phyloP scores from a whole-genome alignment of 129 eudicot species.

The Ambrosia artemisiifolia region DNA sequence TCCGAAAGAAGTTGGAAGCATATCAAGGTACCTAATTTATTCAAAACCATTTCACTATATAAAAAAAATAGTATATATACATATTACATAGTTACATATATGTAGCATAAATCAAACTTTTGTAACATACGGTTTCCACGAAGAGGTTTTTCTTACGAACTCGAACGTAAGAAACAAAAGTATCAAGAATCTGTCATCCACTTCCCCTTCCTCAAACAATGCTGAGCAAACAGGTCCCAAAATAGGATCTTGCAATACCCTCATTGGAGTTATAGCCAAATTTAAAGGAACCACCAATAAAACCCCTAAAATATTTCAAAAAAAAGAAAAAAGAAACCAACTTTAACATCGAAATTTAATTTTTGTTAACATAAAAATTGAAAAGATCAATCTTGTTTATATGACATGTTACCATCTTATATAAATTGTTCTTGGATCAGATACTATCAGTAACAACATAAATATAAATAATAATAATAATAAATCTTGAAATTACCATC shows the following conservation, averaged over 20 bases:
- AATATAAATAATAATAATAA: not conserved
- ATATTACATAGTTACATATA: no score
- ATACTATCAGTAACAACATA: not conserved
- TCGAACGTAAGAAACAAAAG: slow-evolving; percentile 73
- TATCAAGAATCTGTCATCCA: slow-evolving; percentile 84
- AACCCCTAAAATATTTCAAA: slow-evolving; percentile 44
- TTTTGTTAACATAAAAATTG: not conserved
- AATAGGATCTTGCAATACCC: slow-evolving; percentile 88
- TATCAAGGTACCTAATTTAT: slow-evolving; percentile 65
- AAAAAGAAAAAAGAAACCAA: not conserved
- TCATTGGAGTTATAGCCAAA: slow-evolving; percentile 97
- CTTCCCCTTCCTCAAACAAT: slow-evolving; percentile 83
- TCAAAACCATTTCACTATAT: not conserved
- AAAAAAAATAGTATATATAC: not conserved
- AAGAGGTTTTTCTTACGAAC: slow-evolving; percentile 68
- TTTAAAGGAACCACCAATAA: slow-evolving; percentile 82
- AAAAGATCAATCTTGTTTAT: not conserved
- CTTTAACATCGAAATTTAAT: not conserved
- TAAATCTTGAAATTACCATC: slow-evolving; percentile 47
- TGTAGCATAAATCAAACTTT: not conserved
- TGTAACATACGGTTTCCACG: slow-evolving; percentile 90
- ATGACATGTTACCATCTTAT: not conserved
- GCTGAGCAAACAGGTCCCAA: slow-evolving; percentile 86
- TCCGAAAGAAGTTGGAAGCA: slow-evolving; percentile 79
- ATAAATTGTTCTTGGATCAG: slow-evolving; percentile 3